Conservation (phyloP, 257 asterid genomes). For the Galeopsis tetrahit region DNA sequence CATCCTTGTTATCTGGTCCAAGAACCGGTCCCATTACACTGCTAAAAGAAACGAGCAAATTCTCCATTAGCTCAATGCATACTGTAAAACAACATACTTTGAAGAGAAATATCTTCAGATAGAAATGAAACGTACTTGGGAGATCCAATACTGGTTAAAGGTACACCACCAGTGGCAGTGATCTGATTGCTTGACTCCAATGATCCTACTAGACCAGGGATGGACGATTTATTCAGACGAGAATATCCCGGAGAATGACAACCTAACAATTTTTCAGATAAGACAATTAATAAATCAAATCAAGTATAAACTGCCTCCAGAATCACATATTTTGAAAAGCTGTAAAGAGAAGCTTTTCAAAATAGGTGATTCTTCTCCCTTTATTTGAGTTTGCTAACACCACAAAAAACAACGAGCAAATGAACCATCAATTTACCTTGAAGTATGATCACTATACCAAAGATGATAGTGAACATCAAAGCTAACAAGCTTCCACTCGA, state of each 20-base stretch:
- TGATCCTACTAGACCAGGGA: constrained; percentile 23
- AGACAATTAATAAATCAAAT: background rate
- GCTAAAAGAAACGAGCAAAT: constrained; percentile 22
- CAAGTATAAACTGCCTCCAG: too few relatives aligned
- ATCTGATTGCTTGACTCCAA: constrained; percentile 10
- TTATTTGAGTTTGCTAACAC: too few relatives aligned
- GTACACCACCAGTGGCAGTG: background rate
- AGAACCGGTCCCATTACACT: constrained; percentile 32
- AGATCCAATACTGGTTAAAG: constrained; percentile 30
- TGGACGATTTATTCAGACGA: constrained; percentile 19
- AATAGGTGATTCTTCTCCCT: too few relatives aligned
- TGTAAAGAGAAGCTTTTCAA: too few relatives aligned
- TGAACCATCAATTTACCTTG: constrained; percentile 53
- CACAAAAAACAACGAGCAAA: background rate
- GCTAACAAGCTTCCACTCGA: constrained; percentile 67
- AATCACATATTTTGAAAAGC: too few relatives aligned
- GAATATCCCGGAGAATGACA: constrained; percentile 40
- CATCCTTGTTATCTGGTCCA: constrained; percentile 33
- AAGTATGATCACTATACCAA: constrained; percentile 62
- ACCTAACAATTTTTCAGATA: constrained; percentile 23
- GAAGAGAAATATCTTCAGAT: background rate
- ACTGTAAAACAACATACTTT: background rate
- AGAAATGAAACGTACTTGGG: constrained; percentile 38
- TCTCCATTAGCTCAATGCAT: background rate
- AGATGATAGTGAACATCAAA: constrained; percentile 66